These are phyloP conservation scores for Stachybotrys elegans DNA, from an alignment of 2,329 filamentous ascomycete genomes.

Conservation along the genomic window DNA sequence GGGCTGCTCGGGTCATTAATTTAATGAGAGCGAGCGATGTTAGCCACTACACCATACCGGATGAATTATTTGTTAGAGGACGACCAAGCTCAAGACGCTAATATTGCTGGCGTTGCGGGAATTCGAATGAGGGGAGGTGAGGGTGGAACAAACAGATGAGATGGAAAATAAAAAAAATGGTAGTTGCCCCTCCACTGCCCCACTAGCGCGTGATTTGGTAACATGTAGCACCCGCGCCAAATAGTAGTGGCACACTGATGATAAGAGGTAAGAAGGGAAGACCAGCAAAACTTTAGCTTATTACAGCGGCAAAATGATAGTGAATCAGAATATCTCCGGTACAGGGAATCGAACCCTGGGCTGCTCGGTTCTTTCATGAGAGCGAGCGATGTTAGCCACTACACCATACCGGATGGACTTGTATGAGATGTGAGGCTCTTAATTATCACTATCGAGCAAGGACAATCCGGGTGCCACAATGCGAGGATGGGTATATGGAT, in stretches of 20 bases:
- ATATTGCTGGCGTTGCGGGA: not conserved
- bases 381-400: conserved; percentile 31
- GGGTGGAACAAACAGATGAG: too few species aligned
- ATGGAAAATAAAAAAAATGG: too few species aligned
- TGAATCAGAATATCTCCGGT: conserved; percentile 11
- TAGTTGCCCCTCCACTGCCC: too few species aligned
- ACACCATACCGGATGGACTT: conserved; percentile 25
- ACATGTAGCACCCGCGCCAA: too few species aligned
- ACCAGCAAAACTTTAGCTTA: not conserved
- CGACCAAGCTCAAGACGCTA: not conserved
- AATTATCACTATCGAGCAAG: too few species aligned
- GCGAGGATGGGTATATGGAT: too few species aligned
- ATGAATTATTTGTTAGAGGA: conserved; percentile 6
- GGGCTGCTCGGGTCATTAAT: conserved; percentile 18
- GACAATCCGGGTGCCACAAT: too few species aligned
- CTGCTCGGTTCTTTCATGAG: conserved; percentile 17
- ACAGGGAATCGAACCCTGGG: conserved; percentile 23
- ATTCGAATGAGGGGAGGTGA: too few species aligned
- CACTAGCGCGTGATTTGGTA: too few species aligned
- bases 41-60: conserved; percentile 32
- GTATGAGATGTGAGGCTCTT: too few species aligned
- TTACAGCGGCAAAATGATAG: not conserved
- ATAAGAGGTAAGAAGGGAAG: too few species aligned
- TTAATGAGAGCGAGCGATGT: conserved; percentile 25
- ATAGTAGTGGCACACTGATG: too few species aligned